phyloP scores from a whole-genome alignment of 768 basidiomycete species.

The Punctularia strigosozonata region DNA sequence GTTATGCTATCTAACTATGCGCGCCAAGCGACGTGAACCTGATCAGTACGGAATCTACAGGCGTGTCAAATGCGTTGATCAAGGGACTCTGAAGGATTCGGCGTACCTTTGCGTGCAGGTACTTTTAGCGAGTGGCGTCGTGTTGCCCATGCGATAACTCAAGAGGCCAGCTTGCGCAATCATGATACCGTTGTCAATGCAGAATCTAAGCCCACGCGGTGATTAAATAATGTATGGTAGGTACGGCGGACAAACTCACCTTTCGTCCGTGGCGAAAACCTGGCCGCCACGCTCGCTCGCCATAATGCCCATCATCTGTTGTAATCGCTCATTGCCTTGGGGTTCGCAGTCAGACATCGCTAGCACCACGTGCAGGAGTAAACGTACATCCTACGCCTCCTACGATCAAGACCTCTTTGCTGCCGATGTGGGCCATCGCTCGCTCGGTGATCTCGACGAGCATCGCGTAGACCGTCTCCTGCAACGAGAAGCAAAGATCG shows the following conservation, averaged over 20 bases:
- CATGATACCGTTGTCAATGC: slow-evolving; percentile 99
- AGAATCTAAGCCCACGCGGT: slow-evolving; percentile 52
- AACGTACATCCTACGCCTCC: slow-evolving; percentile 99
- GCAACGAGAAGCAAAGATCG: slow-evolving; percentile 94
- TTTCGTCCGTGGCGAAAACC: slow-evolving; percentile 93
- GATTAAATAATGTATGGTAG: slow-evolving; percentile 1
- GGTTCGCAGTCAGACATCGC: no score
- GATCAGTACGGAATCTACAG: slow-evolving; percentile 83
- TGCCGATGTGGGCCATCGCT: slow-evolving; percentile 98
- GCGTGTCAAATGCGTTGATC: slow-evolving; percentile 2
- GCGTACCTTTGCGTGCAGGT: slow-evolving; percentile 85
- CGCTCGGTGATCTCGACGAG: slow-evolving; percentile 97
- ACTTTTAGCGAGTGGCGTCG: slow-evolving; percentile 66
- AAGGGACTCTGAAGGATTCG: not conserved
- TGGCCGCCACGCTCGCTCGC: slow-evolving; percentile 77
- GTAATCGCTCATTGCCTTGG: slow-evolving; percentile 87
- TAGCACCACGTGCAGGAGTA: no score
- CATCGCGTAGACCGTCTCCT: slow-evolving; percentile 97
- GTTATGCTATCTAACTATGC: slow-evolving; percentile 13
- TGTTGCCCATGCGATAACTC: slow-evolving; percentile 81
- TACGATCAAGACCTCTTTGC: slow-evolving; percentile 92
- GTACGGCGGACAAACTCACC: slow-evolving; percentile 32
- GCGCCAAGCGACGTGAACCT: slow-evolving; percentile 89
- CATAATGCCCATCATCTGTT: slow-evolving; percentile 99
- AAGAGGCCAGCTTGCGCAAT: slow-evolving; percentile 96